phyloP scores from a whole-genome alignment of 139 green algal species.

The Monoraphidium neglectum region DNA sequence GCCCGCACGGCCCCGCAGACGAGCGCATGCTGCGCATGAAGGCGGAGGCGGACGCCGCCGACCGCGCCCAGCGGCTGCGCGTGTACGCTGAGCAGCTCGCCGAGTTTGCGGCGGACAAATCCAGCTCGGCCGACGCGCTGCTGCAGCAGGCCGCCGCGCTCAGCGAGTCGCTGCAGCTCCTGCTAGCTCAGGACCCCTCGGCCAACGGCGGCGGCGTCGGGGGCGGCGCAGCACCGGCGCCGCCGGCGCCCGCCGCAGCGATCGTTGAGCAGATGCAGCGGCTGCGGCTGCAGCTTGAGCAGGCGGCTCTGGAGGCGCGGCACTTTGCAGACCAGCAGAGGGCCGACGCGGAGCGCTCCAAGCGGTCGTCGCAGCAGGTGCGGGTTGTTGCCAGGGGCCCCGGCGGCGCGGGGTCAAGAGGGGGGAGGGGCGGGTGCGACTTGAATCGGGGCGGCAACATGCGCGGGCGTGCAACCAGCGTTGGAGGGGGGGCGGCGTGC shows the following conservation, averaged over 20 bases:
- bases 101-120: conserved; percentile 76
- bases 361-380: conserved; percentile 63
- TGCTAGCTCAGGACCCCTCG: no score
- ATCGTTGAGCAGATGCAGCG: conserved; percentile 11
- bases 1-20: conserved; percentile 67
- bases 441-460: neutral
- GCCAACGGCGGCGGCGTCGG: no score
- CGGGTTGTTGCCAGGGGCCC: neutral
- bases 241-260: neutral
- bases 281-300: conserved; percentile 38
- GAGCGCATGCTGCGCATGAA: conserved; percentile 66
- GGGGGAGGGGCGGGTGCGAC: neutral
- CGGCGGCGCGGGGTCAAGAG: neutral
- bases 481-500: neutral
- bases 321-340: conserved; percentile 56
- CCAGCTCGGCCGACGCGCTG: conserved; percentile 20
- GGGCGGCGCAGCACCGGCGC: no score
- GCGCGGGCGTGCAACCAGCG: neutral
- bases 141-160: conserved; percentile 44
- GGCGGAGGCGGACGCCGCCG: conserved; percentile 72
- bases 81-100: conserved; percentile 81
- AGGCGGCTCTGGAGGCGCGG: conserved; percentile 53
- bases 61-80: conserved; percentile 55
- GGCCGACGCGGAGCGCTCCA: conserved; percentile 61
- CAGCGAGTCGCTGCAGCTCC: conserved; percentile 15